These are phyloP conservation scores for Pseudomonodictys pantanalensis DNA, from an alignment of 495 filamentous ascomycete genomes.

Conservation along the genomic window DNA sequence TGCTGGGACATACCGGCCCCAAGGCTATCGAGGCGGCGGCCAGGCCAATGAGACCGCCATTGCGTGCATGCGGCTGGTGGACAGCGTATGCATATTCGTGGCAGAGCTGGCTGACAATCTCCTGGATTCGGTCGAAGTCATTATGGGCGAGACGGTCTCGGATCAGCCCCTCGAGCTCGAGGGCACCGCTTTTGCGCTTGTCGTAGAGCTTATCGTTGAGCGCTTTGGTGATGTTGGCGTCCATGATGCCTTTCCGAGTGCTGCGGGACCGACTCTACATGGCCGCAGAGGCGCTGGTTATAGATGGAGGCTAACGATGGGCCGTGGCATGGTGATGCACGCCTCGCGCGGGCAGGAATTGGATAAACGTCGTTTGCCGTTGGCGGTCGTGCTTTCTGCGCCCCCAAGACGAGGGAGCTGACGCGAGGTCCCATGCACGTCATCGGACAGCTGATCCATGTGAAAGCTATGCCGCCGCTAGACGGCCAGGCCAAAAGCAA, in stretches of 20 bases:
- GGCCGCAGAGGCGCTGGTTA: conserved; percentile 1
- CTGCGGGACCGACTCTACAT: conserved; percentile 26
- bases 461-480: neutral
- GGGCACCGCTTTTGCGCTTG: conserved; percentile 89
- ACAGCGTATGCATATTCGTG: conserved; percentile 98
- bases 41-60: conserved; percentile 93
- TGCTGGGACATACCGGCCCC: conserved; percentile 49
- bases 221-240: conserved; percentile 79
- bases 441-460: neutral
- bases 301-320: too few relatives aligned
- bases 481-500: neutral
- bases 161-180: conserved; percentile 94
- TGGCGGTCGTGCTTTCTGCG: neutral
- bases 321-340: too few relatives aligned
- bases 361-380: too few relatives aligned
- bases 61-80: conserved; percentile 94
- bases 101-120: conserved; percentile 91
- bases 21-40: conserved; percentile 96
- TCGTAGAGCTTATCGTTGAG: conserved; percentile 99
- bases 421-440: neutral
- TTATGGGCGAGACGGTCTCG: conserved; percentile 74
- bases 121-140: conserved; percentile 73
- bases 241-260: conserved; percentile 56
- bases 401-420: neutral
- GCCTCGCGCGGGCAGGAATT: too few relatives aligned